Conservation (phyloP, 768 basidiomycete genomes). For the Boletus tomentosulus region DNA sequence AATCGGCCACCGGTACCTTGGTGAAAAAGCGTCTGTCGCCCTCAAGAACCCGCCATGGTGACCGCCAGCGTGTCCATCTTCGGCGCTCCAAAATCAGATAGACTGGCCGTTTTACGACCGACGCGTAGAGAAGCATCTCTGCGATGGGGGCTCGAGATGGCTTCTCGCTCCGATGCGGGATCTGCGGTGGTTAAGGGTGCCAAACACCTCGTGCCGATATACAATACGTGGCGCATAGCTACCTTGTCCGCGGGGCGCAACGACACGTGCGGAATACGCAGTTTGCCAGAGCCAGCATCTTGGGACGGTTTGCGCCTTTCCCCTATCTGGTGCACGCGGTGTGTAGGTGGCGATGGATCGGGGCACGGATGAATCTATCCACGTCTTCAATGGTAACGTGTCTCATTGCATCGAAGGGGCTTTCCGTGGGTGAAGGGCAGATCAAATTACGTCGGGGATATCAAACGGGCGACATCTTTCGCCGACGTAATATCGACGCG, state of each 20-base stretch:
- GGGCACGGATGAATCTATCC: not conserved
- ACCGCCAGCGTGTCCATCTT: not conserved
- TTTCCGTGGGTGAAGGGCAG: not conserved
- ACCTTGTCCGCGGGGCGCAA: not conserved
- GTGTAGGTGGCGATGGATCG: not conserved
- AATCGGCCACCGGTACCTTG: not conserved
- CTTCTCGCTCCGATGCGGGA: not conserved
- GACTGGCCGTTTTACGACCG: not conserved
- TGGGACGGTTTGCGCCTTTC: too few species aligned
- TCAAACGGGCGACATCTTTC: not conserved
- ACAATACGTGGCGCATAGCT: not conserved
- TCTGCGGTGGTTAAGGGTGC: not conserved
- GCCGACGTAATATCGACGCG: conserved; percentile 1
- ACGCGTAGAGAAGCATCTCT: not conserved
- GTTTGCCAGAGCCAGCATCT: too few species aligned
- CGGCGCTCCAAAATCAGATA: not conserved
- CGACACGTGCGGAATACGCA: not conserved
- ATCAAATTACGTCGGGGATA: not conserved
- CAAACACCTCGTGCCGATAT: not conserved
- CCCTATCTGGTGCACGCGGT: not conserved
- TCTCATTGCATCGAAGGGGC: too few species aligned
- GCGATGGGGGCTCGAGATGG: not conserved
- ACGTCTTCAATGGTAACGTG: not conserved
- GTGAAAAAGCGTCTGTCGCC: conserved; percentile 1
- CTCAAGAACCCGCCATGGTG: not conserved